Conservation (phyloP, 208 protist species). For the Wallacemonas sp. region DNA sequence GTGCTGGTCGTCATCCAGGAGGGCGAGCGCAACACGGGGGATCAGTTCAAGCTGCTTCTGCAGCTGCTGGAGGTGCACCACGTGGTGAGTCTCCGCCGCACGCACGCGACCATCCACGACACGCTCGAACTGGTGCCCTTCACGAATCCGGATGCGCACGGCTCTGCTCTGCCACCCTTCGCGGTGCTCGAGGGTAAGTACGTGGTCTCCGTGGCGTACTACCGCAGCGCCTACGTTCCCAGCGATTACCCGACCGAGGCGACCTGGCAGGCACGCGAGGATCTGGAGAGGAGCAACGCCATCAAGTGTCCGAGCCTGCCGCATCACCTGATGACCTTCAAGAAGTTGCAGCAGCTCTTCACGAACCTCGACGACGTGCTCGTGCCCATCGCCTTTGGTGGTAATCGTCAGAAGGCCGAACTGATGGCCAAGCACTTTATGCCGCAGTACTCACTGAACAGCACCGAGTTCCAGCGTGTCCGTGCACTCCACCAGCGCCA, state of each 20-base stretch:
- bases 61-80: slow-evolving; percentile 72
- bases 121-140: slow-evolving; percentile 45
- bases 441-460: slow-evolving; percentile 89
- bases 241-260: slow-evolving; percentile 80
- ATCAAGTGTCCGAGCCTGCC: slow-evolving; percentile 96
- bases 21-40: slow-evolving; percentile 92
- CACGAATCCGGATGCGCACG: not conserved
- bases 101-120: slow-evolving; percentile 73
- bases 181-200: slow-evolving; percentile 64
- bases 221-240: slow-evolving; percentile 93
- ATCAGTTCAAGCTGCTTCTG: slow-evolving; percentile 91
- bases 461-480: slow-evolving; percentile 42
- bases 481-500: slow-evolving; percentile 14
- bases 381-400: slow-evolving; percentile 54
- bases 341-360: slow-evolving; percentile 96
- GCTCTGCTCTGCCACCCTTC: slow-evolving; percentile 41
- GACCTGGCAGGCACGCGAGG: slow-evolving; percentile 77
- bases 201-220: slow-evolving; percentile 90
- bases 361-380: slow-evolving; percentile 68
- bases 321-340: slow-evolving; percentile 95
- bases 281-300: slow-evolving; percentile 80
- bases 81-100: slow-evolving; percentile 84
- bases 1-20: slow-evolving; percentile 94
- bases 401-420: slow-evolving; percentile 46
- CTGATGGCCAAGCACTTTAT: slow-evolving; percentile 74